These are phyloP conservation scores for Leptosphaerulina australis DNA, from an alignment of 2,329 filamentous ascomycete genomes.

Conservation along the genomic window DNA sequence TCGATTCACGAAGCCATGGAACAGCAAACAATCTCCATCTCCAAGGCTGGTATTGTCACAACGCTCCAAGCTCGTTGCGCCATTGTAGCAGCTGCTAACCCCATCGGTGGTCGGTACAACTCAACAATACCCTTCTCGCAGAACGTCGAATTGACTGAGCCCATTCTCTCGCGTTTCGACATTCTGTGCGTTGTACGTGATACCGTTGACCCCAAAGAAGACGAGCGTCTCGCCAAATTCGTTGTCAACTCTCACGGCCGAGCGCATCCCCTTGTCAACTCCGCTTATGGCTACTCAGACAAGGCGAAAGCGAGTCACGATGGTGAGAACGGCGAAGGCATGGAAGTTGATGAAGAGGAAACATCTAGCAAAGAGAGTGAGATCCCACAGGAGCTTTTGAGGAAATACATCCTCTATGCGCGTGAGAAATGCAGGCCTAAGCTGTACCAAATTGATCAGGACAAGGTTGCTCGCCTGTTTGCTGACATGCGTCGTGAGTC, in stretches of 20 bases:
- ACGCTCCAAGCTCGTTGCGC: constrained; percentile 94
- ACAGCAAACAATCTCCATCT: constrained; percentile 98
- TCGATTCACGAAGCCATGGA: constrained; percentile 99
- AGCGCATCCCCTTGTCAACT: constrained; percentile 70
- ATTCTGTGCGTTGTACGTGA: constrained; percentile 96
- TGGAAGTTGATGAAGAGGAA: constrained; percentile 59
- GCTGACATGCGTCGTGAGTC: constrained; percentile 95
- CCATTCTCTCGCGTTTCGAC: constrained; percentile 96
- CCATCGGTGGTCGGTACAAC: constrained; percentile 95
- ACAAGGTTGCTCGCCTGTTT: constrained; percentile 92
- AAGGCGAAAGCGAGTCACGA: constrained; percentile 31
- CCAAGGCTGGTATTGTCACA: constrained; percentile 97
- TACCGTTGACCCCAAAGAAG: constrained; percentile 88
- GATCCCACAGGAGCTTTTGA: constrained; percentile 85
- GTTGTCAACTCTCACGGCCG: constrained; percentile 93
- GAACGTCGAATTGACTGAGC: constrained; percentile 96
- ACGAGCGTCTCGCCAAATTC: constrained; percentile 91
- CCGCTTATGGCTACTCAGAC: constrained; percentile 40
- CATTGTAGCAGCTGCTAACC: constrained; percentile 95
- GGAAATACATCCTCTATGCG: constrained; percentile 97
- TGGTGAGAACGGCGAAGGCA: constrained; percentile 55
- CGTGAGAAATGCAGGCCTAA: constrained; percentile 88
- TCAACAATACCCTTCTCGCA: constrained; percentile 93
- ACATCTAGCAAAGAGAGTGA: constrained; percentile 66
- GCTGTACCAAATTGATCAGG: constrained; percentile 95